Conservation (phyloP, 2,329 filamentous ascomycete species). For the Sclerotinia borealis region DNA sequence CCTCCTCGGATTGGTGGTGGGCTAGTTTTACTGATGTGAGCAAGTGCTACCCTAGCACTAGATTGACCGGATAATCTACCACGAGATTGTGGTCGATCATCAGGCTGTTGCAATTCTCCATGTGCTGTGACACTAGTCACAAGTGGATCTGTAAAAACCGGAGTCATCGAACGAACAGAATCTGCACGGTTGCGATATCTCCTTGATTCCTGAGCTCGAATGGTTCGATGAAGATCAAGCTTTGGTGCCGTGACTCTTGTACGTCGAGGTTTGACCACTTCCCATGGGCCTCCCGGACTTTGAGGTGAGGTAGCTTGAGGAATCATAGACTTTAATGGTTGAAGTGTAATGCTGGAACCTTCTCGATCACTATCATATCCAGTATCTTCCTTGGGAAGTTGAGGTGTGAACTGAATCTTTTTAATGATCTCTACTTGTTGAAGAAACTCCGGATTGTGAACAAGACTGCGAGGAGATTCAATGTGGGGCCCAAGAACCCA, state of each 20-base stretch:
- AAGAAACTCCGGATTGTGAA: conserved; percentile 19
- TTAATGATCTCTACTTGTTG: conserved; percentile 12
- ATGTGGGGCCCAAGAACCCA: conserved; percentile 25
- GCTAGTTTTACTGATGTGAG: conserved; percentile 37
- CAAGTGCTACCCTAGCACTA: conserved; percentile 40
- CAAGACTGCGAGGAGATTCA: conserved; percentile 26
- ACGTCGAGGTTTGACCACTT: conserved; percentile 16
- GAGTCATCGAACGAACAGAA: conserved; percentile 39
- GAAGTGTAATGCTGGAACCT: conserved; percentile 20
- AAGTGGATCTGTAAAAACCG: conserved; percentile 20
- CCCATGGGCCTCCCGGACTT: conserved; percentile 26
- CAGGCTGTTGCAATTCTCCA: conserved; percentile 21
- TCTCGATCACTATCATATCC: conserved; percentile 30
- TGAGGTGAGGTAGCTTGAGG: conserved; percentile 1
- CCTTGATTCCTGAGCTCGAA: conserved; percentile 35
- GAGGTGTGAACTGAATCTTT: conserved; percentile 16
- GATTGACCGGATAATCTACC: conserved; percentile 27
- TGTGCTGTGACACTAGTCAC: conserved; percentile 25
- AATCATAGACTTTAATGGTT: not conserved
- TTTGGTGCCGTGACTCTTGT: conserved; percentile 19
- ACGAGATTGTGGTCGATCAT: conserved; percentile 19
- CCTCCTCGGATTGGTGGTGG: conserved; percentile 31
- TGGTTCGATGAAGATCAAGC: conserved; percentile 37
- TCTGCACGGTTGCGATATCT: conserved; percentile 42
- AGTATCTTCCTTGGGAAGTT: conserved; percentile 20